Conservation (phyloP, 2,329 filamentous ascomycete genomes). For the Aspergillus sclerotialis region DNA sequence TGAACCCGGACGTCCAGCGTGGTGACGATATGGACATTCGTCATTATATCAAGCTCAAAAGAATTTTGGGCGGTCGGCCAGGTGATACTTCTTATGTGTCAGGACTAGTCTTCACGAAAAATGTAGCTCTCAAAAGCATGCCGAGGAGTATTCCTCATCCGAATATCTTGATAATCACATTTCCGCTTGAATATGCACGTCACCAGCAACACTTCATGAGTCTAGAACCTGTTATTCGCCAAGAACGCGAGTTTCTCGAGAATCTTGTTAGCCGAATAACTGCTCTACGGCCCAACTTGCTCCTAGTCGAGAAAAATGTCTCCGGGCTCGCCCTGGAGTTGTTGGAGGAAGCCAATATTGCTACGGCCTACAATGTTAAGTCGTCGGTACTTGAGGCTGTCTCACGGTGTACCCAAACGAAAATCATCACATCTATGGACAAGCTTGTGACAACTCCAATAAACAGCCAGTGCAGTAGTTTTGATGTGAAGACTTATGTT, state of each 20-base stretch:
- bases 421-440: conserved; percentile 90
- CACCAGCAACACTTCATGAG: conserved; percentile 97
- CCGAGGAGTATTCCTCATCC: conserved; percentile 75
- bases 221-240: conserved; percentile 88
- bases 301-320: conserved; percentile 89
- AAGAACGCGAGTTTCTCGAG: conserved; percentile 87
- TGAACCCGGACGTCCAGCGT: conserved; percentile 81
- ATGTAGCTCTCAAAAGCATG: conserved; percentile 94
- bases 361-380: conserved; percentile 95
- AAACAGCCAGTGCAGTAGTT: conserved; percentile 73
- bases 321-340: conserved; percentile 86
- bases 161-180: conserved; percentile 85
- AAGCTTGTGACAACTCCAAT: conserved; percentile 74
- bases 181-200: conserved; percentile 90
- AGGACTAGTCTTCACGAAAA: conserved; percentile 95
- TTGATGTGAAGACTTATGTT: conserved; percentile 93
- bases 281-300: conserved; percentile 72
- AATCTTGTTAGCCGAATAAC: conserved; percentile 90
- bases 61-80: conserved; percentile 83
- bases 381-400: conserved; percentile 92
- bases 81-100: conserved; percentile 95
- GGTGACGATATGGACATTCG: conserved; percentile 96
- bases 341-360: conserved; percentile 79
- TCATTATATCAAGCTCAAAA: conserved; percentile 96
- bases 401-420: conserved; percentile 81